phyloP scores from a whole-genome alignment of 805 yeast species.

The Hanseniaspora mollemarum region DNA sequence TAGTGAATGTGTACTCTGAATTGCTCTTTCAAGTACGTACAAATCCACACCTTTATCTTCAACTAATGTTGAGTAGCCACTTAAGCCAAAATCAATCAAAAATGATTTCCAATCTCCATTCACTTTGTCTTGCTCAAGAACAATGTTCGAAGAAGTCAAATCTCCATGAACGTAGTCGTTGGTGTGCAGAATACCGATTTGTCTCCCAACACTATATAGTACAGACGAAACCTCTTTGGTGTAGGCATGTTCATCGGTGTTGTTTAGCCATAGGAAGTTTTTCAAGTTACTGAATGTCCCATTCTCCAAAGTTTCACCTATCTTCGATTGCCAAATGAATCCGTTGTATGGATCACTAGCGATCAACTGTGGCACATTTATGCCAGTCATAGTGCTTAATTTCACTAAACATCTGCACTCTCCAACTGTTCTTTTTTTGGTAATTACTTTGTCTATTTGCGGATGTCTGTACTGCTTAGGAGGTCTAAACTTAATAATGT shows the following conservation, averaged over 20 bases:
- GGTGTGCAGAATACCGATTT: constrained; percentile 60
- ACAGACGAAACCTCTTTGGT: constrained; percentile 34
- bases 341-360: constrained; percentile 71
- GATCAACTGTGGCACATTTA: constrained; percentile 62
- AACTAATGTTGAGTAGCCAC: constrained; percentile 58
- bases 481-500: constrained; percentile 76
- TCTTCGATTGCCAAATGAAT: constrained; percentile 73
- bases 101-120: constrained; percentile 35
- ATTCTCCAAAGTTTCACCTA: constrained; percentile 47
- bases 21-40: constrained; percentile 86
- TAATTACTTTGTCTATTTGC: constrained; percentile 59
- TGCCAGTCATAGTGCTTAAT: constrained; percentile 36
- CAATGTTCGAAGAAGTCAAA: constrained; percentile 77
- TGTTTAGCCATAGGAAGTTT: constrained; percentile 59
- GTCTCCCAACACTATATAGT: constrained; percentile 47
- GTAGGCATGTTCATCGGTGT: constrained; percentile 17
- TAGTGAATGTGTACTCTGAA: constrained; percentile 78
- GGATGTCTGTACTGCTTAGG: constrained; percentile 85
- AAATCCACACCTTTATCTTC: constrained; percentile 97
- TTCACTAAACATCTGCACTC: constrained; percentile 70
- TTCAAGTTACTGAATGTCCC: constrained; percentile 53
- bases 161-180: constrained; percentile 87
- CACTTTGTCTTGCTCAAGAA: constrained; percentile 34
- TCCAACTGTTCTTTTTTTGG: constrained; percentile 68
- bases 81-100: constrained; percentile 84